Evolutionary conservation across 2,329 filamentous ascomycete species (phyloP).

Genomic region (Pyrenophora seminiperda): DNA sequence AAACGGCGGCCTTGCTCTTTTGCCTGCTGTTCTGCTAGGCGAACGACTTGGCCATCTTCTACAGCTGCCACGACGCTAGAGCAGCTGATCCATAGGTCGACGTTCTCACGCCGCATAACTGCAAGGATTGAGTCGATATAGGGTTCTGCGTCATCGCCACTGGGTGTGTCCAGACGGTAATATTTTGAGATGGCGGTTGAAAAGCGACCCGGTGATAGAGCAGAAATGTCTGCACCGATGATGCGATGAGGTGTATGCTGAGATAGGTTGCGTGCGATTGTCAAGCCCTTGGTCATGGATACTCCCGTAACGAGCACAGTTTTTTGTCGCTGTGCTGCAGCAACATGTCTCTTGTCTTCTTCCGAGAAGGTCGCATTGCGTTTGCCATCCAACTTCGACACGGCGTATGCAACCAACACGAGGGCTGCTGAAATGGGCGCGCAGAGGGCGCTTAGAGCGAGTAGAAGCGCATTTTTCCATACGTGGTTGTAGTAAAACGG

Average conservation of each 20-base stretch:
- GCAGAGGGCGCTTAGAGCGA: conserved; percentile 51
- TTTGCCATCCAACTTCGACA: conserved; percentile 21
- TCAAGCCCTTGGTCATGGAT: conserved; percentile 72
- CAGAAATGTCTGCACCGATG: conserved; percentile 68
- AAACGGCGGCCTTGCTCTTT: conserved; percentile 57
- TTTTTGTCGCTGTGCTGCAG: conserved; percentile 40
- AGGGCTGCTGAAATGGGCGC: conserved; percentile 55
- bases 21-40: conserved; percentile 56
- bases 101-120: conserved; percentile 63
- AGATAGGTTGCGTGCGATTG: conserved; percentile 68
- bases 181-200: conserved; percentile 64
- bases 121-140: conserved; percentile 65
- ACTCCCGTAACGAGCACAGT: conserved; percentile 74
- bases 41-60: conserved; percentile 68
- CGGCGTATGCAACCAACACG: conserved; percentile 33
- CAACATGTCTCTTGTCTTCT: conserved; percentile 26
- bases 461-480: conserved; percentile 56
- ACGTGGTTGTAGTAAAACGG: conserved; percentile 49
- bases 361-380: conserved; percentile 20
- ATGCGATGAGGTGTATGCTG: conserved; percentile 68
- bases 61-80: conserved; percentile 69
- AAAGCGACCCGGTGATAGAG: conserved; percentile 52
- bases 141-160: conserved; percentile 45
- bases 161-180: conserved; percentile 53
- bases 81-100: conserved; percentile 76